Evolutionary conservation across 2,329 filamentous ascomycete genomes (phyloP).

Genomic region (Sporothrix brunneoviolacea): DNA sequence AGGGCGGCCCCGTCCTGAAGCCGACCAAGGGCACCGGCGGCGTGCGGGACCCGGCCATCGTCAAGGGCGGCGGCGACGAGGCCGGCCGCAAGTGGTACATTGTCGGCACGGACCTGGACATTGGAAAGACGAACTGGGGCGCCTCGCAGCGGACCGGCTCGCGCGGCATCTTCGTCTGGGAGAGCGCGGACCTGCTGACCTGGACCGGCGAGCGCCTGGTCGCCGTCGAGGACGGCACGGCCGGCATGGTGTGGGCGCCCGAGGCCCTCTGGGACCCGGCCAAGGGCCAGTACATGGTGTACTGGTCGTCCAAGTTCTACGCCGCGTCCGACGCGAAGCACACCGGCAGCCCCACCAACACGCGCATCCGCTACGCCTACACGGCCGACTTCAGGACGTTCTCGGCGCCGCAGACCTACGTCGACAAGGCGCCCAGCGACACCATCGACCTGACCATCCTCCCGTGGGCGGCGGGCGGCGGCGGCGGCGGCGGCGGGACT

Average conservation of each 20-base stretch:
- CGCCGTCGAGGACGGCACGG: conserved; percentile 43
- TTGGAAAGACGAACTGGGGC: conserved; percentile 47
- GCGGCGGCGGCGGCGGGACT: neutral
- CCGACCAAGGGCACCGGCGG: conserved; percentile 46
- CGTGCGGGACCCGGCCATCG: conserved; percentile 45
- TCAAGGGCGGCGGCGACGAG: conserved; percentile 39
- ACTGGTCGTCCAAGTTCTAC: conserved; percentile 46
- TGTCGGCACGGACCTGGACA: conserved; percentile 48
- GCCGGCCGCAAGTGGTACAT: conserved; percentile 49
- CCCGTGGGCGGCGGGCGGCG: conserved; percentile 30
- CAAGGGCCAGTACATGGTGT: conserved; percentile 38
- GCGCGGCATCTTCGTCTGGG: conserved; percentile 48
- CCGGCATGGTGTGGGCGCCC: conserved; percentile 54
- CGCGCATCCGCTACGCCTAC: conserved; percentile 47
- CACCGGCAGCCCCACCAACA: conserved; percentile 38
- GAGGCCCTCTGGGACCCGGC: conserved; percentile 46
- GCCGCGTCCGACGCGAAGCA: conserved; percentile 39
- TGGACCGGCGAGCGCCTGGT: conserved; percentile 44
- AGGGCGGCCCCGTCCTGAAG: conserved; percentile 39
- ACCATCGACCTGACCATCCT: conserved; percentile 54
- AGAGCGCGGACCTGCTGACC: conserved; percentile 43
- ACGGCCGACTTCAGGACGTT: conserved; percentile 50
- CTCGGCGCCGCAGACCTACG: conserved; percentile 41
- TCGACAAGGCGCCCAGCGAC: conserved; percentile 40
- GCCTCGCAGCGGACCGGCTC: conserved; percentile 45